Evolutionary conservation across 2,329 filamentous ascomycete species (phyloP), one percentile per base, ranked within the genome.

Genomic region (Cladosporium sp.): DNA sequence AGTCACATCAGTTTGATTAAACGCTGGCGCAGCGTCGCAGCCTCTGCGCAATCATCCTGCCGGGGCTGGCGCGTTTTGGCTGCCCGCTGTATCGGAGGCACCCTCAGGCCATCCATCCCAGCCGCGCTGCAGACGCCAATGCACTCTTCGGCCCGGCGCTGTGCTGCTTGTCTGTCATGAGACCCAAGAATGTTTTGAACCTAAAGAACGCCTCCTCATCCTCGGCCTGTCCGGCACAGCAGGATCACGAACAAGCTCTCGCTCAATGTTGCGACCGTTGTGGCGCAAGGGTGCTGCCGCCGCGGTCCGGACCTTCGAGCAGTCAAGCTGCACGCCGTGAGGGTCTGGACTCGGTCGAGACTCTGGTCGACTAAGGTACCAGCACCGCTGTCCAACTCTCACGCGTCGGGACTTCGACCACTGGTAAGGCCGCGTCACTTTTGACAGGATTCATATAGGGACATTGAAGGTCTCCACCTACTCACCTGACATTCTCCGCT

Each of bases 351-450:
- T 33, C 28, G n/a, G 13, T 32, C 37, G 18, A 38, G 16, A n/a
- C 18, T 38, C 31, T 50, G 44, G 32, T 33, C 18, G 9, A 22
- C 33, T 11, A 43, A 28, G 16, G 16, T 18, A 18, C 16, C 33
- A 16, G 46, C 38, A 50, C 28, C 46, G 41, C 37, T 43, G 46
- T 50, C 28, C n/a, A 43, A 31, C 11, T 43, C 40, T 50, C 38
- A 43, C 40, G 43, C 46, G 37, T 50, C 16, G 35, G 28, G 16
- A 43, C 32, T 10, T 28, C 31, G 22, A 33, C 4, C 35, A 16
- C 34, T 49, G 32, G 18, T 50, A 33, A 43, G 46, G 41, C 46
- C 42, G 42, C 46, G 31, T 49, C 46, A 49, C 37, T 35, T 7
- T 38, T 43, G 28, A 41, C 46, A 28, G 9, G 16, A 19, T 16